Evolutionary conservation across 805 yeast genomes (phyloP).

Genomic region (Ogataea neopini): DNA sequence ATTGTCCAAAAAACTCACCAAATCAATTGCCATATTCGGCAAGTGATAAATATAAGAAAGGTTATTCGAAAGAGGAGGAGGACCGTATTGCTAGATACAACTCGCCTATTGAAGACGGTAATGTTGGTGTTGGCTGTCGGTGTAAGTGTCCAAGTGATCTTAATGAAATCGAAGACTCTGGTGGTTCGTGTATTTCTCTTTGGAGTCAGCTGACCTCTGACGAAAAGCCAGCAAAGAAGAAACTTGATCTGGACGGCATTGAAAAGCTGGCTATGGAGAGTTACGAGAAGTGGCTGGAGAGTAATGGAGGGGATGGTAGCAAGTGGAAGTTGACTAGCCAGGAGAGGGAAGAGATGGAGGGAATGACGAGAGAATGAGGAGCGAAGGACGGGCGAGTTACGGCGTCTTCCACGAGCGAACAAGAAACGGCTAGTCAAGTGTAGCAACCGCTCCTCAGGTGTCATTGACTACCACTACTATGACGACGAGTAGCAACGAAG

Average conservation of each 20-base stretch:
- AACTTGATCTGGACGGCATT: constrained; percentile 33
- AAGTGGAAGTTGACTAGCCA: constrained; percentile 30
- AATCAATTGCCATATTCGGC: constrained; percentile 48
- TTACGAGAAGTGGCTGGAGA: constrained; percentile 26
- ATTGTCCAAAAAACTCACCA: constrained; percentile 76
- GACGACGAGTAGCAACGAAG: too few species aligned
- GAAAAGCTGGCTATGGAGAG: constrained; percentile 26
- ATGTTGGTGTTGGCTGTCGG: constrained; percentile 71
- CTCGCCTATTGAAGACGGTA: constrained; percentile 16
- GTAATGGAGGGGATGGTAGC: constrained; percentile 23
- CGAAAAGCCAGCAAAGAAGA: constrained; percentile 18
- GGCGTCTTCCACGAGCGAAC: too few species aligned
- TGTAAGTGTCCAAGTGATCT: constrained; percentile 70
- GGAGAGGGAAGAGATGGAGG: constrained; percentile 21
- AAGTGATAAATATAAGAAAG: constrained; percentile 35
- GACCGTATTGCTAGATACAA: constrained; percentile 38
- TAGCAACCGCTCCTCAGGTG: too few species aligned
- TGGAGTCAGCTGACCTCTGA: constrained; percentile 45
- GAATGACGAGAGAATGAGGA: background rate
- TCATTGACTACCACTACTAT: too few species aligned
- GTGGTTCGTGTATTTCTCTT: constrained; percentile 49
- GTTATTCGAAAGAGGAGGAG: constrained; percentile 37
- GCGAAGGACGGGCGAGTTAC: background rate
- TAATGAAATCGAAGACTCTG: constrained; percentile 57
- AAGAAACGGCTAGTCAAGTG: too few species aligned